Conservation (phyloP, 208 protist species). For the Herpetomonas muscarum region DNA sequence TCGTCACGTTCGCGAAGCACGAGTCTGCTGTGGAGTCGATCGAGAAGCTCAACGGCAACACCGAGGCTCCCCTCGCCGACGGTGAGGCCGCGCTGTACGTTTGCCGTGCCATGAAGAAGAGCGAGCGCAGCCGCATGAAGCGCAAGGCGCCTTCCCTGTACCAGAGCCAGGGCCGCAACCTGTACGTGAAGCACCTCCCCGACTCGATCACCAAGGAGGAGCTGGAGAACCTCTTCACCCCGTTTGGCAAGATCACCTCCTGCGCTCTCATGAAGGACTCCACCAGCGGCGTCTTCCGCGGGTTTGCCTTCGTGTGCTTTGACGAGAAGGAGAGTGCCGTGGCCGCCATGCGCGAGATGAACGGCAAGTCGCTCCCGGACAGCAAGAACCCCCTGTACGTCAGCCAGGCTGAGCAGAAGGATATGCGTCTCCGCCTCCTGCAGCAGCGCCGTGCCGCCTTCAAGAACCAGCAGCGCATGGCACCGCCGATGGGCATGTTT, state of each 20-base stretch:
- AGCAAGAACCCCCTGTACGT: constrained; percentile 92
- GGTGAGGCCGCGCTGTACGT: constrained; percentile 22
- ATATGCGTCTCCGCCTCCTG: constrained; percentile 81
- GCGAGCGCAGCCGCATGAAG: constrained; percentile 36
- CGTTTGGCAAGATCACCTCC: constrained; percentile 52
- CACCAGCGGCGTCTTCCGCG: constrained; percentile 33
- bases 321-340: constrained; percentile 85
- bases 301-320: constrained; percentile 89
- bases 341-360: constrained; percentile 91
- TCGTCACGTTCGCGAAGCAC: constrained; percentile 87
- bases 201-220: constrained; percentile 41
- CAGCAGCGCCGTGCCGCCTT: constrained; percentile 61
- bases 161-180: constrained; percentile 56
- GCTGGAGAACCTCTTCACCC: constrained; percentile 36
- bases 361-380: constrained; percentile 78
- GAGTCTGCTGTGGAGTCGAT: constrained; percentile 85
- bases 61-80: constrained; percentile 25
- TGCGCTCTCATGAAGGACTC: constrained; percentile 61
- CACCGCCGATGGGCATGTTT: constrained; percentile 26
- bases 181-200: constrained; percentile 61
- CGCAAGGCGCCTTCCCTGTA: constrained; percentile 29
- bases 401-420: constrained; percentile 91
- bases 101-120: constrained; percentile 43
- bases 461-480: constrained; percentile 27
- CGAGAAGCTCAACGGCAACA: constrained; percentile 30